Percentiles rank a stretch among this genome's conserved stretches.
Conservation (phyloP, 2,329 filamentous ascomycete species). For the Scorias spongiosa region DNA sequence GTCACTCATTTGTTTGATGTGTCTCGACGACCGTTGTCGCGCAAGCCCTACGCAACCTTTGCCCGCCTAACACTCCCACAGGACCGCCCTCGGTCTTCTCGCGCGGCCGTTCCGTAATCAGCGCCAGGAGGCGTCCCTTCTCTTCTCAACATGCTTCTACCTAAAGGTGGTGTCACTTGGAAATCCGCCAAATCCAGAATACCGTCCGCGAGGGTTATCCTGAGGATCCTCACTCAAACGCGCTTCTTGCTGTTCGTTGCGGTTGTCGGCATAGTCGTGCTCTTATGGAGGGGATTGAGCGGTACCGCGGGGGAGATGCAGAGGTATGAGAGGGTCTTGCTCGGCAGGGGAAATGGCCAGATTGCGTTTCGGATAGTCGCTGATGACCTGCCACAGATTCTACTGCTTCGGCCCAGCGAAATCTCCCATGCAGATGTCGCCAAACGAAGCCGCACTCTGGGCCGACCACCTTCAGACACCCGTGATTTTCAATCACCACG, state of each 20-base stretch:
- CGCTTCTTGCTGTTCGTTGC: conserved; percentile 63
- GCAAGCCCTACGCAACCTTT: background rate
- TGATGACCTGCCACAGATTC: conserved; percentile 47
- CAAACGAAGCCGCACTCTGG: conserved; percentile 85
- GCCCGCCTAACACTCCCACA: background rate
- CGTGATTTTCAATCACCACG: conserved; percentile 91
- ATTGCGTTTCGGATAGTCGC: background rate
- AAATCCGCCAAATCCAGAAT: conserved; percentile 71
- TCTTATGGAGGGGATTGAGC: conserved; percentile 79
- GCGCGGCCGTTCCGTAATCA: background rate
- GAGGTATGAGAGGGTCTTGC: conserved; percentile 44
- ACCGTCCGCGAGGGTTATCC: conserved; percentile 55
- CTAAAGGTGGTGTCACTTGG: conserved; percentile 83
- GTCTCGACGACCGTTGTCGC: background rate
- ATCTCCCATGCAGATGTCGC: conserved; percentile 87
- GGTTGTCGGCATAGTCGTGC: conserved; percentile 52
- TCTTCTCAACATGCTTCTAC: conserved; percentile 56
- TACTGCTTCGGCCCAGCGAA: conserved; percentile 94
- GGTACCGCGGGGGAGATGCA: conserved; percentile 76
- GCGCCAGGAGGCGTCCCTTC: background rate
- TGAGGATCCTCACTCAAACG: conserved; percentile 53
- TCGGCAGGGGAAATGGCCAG: background rate
- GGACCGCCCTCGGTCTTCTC: too few relatives aligned
- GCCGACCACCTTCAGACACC: conserved; percentile 77
- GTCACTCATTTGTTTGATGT: background rate